Evolutionary conservation across 1,284 basidiomycete genomes (phyloP).

Genomic region (Cryptococcus deneoformans): DNA sequence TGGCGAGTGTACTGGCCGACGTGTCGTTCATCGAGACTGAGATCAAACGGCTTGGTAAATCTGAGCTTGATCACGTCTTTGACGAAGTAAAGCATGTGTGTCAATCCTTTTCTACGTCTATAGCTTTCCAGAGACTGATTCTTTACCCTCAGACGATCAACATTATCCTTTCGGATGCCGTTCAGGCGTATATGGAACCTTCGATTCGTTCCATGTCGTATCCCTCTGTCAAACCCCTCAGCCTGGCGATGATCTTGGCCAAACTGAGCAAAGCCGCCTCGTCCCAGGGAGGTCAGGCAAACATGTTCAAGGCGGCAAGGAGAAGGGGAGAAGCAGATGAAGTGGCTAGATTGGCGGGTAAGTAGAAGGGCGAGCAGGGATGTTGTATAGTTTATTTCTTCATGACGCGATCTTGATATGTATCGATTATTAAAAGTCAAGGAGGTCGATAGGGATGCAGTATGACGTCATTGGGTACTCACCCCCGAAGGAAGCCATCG

Average conservation of each 20-base stretch:
- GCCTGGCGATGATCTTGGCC: constrained; percentile 71
- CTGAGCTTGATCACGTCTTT: constrained; percentile 71
- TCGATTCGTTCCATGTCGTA: constrained; percentile 70
- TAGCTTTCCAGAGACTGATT: constrained; percentile 7
- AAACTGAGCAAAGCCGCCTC: constrained; percentile 65
- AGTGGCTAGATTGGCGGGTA: constrained; percentile 31
- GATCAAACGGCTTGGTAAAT: constrained; percentile 67
- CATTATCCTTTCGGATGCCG: constrained; percentile 68
- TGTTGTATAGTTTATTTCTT: neutral
- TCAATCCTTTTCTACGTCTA: constrained; percentile 16
- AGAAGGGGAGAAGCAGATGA: constrained; percentile 74
- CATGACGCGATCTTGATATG: neutral
- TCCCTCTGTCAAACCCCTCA: constrained; percentile 65
- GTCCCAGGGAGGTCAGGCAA: constrained; percentile 53
- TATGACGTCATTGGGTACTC: too few relatives aligned
- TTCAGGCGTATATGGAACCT: constrained; percentile 76
- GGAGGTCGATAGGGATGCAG: too few relatives aligned
- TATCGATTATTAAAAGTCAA: too few relatives aligned
- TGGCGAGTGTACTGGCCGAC: constrained; percentile 77
- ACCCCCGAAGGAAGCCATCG: too few relatives aligned
- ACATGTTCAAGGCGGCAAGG: constrained; percentile 58
- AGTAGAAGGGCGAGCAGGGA: neutral
- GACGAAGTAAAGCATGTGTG: constrained; percentile 74
- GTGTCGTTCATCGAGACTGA: constrained; percentile 81
- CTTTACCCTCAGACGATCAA: constrained; percentile 62